Evolutionary conservation across 345 rosid genomes (phyloP).

Genomic region (Ceriops zippeliana): DNA sequence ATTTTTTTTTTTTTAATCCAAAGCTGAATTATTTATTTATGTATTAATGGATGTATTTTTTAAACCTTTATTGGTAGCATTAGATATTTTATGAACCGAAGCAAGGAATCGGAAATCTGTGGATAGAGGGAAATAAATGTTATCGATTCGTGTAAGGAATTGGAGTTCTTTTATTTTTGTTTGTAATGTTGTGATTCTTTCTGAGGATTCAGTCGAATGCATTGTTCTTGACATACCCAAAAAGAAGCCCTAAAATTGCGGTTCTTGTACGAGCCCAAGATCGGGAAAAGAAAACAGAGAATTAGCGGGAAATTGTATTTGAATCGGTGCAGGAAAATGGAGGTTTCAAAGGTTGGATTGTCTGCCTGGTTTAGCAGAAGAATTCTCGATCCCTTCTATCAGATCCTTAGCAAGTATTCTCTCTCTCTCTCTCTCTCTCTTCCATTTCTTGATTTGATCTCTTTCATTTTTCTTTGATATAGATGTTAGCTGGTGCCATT

Average conservation of each 20-base stretch:
- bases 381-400: conserved; percentile 66
- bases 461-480: too few species aligned
- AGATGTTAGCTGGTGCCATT: too few species aligned
- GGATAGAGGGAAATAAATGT: not conserved
- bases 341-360: conserved; percentile 27
- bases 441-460: not conserved
- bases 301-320: too few species aligned
- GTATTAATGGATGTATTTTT: too few species aligned
- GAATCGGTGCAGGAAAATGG: conserved; percentile 24
- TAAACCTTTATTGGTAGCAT: not conserved
- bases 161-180: not conserved
- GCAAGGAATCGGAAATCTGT: conserved; percentile 11
- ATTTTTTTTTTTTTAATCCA: too few species aligned
- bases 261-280: too few species aligned
- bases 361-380: conserved; percentile 49
- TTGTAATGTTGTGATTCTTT: not conserved
- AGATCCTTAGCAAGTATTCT: conserved; percentile 63
- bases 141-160: not conserved
- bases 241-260: too few species aligned
- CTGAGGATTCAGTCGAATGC: not conserved
- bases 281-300: too few species aligned
- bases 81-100: conserved; percentile 1
- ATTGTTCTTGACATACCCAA: too few species aligned
- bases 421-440: not conserved
- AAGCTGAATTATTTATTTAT: too few species aligned